These are phyloP conservation scores for Verbena officinalis DNA, from an alignment of 257 asterid genomes.

Conservation along the genomic window DNA sequence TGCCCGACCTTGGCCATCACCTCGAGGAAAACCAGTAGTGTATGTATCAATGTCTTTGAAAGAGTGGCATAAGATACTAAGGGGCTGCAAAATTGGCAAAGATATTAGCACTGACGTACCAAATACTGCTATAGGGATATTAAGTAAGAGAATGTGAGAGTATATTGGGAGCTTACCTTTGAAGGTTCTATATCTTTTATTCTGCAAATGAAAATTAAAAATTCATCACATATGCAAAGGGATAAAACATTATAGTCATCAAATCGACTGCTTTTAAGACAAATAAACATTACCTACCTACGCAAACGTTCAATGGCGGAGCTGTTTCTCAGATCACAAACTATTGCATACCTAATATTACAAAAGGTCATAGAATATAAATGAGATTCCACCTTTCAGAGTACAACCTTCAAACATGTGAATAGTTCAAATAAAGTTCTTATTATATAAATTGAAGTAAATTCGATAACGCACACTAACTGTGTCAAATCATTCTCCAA, in stretches of 20 bases:
- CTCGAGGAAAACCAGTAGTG: slow-evolving; percentile 91
- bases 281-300: slow-evolving; percentile 46
- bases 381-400: background rate
- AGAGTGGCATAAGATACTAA: slow-evolving; percentile 80
- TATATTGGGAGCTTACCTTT: slow-evolving; percentile 57
- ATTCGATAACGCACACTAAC: slow-evolving; percentile 11
- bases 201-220: slow-evolving; percentile 51
- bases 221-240: slow-evolving; percentile 8
- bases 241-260: background rate
- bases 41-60: slow-evolving; percentile 86
- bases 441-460: slow-evolving; percentile 3
- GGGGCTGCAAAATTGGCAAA: slow-evolving; percentile 63
- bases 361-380: slow-evolving; percentile 1
- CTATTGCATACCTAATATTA: slow-evolving; percentile 73
- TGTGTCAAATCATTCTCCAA: background rate
- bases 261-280: slow-evolving; percentile 13
- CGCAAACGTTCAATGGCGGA: slow-evolving; percentile 81
- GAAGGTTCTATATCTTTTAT: slow-evolving; percentile 78
- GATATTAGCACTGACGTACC: slow-evolving; percentile 19
- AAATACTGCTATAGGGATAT: slow-evolving; percentile 1
- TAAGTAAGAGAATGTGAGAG: slow-evolving; percentile 20
- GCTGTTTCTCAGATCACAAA: slow-evolving; percentile 68
- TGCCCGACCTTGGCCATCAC: slow-evolving; percentile 65
- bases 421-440: background rate
- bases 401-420: background rate